A percentile compares a stretch with the other conserved stretches of the same genome.
phyloP scores from a whole-genome alignment of 169 alveolate species.

The Plasmodium billcollinsi region DNA sequence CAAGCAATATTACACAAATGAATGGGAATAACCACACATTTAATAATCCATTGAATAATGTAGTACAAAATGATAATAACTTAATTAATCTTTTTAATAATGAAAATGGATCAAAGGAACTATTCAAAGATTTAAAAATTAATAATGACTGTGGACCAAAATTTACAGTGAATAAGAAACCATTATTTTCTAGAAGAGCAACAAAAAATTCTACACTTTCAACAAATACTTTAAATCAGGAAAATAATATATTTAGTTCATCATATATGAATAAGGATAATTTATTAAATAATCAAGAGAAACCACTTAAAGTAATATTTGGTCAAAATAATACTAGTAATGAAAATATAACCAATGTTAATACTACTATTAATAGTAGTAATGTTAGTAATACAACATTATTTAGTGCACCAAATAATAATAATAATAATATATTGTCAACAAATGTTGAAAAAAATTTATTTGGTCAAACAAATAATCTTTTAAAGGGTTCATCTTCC shows the following conservation, averaged over 20 bases:
- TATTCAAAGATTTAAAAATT: constrained; percentile 61
- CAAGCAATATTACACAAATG: constrained; percentile 3
- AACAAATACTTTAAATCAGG: constrained; percentile 17
- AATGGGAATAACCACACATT: constrained; percentile 1
- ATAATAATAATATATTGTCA: not conserved
- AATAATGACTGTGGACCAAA: constrained; percentile 39
- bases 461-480: constrained; percentile 12
- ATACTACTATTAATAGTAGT: not conserved
- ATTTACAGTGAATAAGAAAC: constrained; percentile 67
- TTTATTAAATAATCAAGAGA: constrained; percentile 46
- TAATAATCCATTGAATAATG: not conserved
- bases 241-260: constrained; percentile 63
- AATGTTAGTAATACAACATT: not conserved
- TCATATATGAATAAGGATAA: constrained; percentile 51
- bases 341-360: not conserved
- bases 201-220: constrained; percentile 11
- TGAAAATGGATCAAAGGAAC: constrained; percentile 70
- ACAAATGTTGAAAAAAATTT: constrained; percentile 3
- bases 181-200: constrained; percentile 46
- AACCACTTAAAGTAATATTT: constrained; percentile 62
- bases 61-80: constrained; percentile 7
- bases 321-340: constrained; percentile 34
- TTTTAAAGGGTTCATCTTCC: not conserved
- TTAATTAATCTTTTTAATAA: constrained; percentile 19
- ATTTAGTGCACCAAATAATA: not conserved